phyloP scores from a whole-genome alignment of 345 rosid species.

The Acer negundo region DNA sequence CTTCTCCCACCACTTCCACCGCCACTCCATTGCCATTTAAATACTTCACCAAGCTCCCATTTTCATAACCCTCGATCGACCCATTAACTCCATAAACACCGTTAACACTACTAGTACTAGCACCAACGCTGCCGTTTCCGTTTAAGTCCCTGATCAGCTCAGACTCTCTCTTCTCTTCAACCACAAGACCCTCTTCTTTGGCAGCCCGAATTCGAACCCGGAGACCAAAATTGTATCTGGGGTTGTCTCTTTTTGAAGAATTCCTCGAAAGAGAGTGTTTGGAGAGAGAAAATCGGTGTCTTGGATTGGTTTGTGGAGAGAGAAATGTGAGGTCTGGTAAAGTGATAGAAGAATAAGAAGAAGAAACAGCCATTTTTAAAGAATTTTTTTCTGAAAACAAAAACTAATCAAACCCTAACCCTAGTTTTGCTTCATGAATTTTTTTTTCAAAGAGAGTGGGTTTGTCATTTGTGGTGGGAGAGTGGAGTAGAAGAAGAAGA shows the following conservation, averaged over 20 bases:
- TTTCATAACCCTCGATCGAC: constrained; percentile 24
- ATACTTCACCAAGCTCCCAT: constrained; percentile 69
- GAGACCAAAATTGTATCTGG: constrained; percentile 10
- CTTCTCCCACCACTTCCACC: constrained; percentile 27
- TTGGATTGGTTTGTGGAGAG: constrained; percentile 31
- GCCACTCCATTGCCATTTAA: constrained; percentile 51
- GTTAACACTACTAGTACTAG: constrained; percentile 16
- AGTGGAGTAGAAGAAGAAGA: constrained; percentile 1
- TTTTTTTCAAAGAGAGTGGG: background rate
- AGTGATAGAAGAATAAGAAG: constrained; percentile 27
- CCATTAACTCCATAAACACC: constrained; percentile 31
- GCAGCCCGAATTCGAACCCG: constrained; percentile 47
- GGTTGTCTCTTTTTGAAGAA: constrained; percentile 21
- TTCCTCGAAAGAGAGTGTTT: constrained; percentile 29
- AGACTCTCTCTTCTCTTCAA: constrained; percentile 48
- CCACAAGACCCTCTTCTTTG: constrained; percentile 47
- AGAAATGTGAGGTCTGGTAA: constrained; percentile 50
- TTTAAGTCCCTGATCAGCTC: constrained; percentile 39
- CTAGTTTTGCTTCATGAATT: constrained; percentile 21
- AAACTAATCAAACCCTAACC: constrained; percentile 26
- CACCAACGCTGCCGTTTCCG: constrained; percentile 45
- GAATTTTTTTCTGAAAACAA: background rate
- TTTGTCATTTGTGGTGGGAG: constrained; percentile 18
- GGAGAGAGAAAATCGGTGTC: constrained; percentile 30
- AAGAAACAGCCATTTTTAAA: constrained; percentile 18